Evolutionary conservation across 768 basidiomycete genomes (phyloP).

Genomic region (Leccinum olivaceopallidum): DNA sequence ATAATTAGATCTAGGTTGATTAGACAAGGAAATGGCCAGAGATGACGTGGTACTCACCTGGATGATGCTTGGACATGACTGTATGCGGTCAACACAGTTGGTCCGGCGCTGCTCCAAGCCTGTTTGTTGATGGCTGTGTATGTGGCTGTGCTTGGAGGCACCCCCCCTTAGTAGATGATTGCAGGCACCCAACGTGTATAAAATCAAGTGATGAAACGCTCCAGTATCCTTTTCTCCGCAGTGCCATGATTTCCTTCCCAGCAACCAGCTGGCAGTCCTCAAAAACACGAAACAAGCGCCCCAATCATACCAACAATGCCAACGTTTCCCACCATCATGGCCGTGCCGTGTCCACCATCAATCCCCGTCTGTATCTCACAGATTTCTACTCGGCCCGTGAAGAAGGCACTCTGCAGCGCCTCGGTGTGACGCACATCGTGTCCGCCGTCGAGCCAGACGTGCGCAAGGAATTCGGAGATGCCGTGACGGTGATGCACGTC

Average conservation of each 20-base stretch:
- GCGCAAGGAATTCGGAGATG: slow-evolving; percentile 22
- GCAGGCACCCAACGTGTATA: slow-evolving; percentile 3
- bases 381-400: slow-evolving; percentile 58
- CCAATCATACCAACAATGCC: slow-evolving; percentile 1
- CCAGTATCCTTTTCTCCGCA: not conserved
- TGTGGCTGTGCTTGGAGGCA: slow-evolving; percentile 18
- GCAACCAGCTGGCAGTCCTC: slow-evolving; percentile 30
- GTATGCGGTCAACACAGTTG: slow-evolving; percentile 14
- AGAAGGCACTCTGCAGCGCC: slow-evolving; percentile 43
- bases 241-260: slow-evolving; percentile 36
- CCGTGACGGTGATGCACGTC: slow-evolving; percentile 54
- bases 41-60: slow-evolving; percentile 46
- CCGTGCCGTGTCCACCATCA: slow-evolving; percentile 34
- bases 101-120: too few species aligned
- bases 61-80: slow-evolving; percentile 88
- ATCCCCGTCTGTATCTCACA: slow-evolving; percentile 61
- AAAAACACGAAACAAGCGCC: slow-evolving; percentile 18
- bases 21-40: not conserved
- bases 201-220: slow-evolving; percentile 11
- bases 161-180: not conserved
- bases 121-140: too few species aligned
- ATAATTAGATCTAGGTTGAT: slow-evolving; percentile 84
- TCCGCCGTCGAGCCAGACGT: slow-evolving; percentile 55
- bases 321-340: slow-evolving; percentile 13
- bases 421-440: slow-evolving; percentile 75